phyloP scores from a whole-genome alignment of 164 flowering plant genomes.

The Liriodendron chinense region DNA sequence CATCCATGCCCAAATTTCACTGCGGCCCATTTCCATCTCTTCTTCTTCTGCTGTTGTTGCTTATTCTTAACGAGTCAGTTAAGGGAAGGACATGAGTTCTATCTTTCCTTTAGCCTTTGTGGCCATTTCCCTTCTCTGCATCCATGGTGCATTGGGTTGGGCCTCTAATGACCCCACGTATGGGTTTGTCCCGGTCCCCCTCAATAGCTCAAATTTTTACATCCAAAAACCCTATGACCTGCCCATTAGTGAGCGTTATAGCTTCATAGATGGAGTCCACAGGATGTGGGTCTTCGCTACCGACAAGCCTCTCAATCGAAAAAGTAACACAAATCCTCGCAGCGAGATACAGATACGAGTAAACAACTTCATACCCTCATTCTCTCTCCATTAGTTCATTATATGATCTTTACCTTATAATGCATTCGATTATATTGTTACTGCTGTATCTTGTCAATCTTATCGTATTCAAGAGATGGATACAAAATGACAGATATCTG shows the following conservation, averaged over 20 bases:
- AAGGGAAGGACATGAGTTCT: not conserved
- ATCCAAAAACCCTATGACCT: conserved; percentile 22
- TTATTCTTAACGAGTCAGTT: no score
- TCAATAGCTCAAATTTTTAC: conserved; percentile 11
- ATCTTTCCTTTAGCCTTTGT: not conserved
- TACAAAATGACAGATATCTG: no score
- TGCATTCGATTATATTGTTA: no score
- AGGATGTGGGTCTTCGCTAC: conserved; percentile 30
- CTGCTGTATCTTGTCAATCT: no score
- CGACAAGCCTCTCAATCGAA: conserved; percentile 24
- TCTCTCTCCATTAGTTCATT: not conserved
- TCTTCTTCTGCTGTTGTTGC: no score
- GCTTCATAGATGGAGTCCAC: conserved; percentile 30
- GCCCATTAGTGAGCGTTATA: conserved; percentile 8
- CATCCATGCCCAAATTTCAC: no score
- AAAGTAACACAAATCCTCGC: conserved; percentile 26
- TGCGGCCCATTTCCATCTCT: no score
- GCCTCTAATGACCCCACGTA: not conserved
- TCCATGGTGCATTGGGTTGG: not conserved
- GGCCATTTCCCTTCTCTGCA: not conserved
- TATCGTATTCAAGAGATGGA: no score
- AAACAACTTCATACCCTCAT: not conserved
- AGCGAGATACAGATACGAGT: conserved; percentile 23
- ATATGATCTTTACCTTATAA: no score
- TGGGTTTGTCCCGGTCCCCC: conserved; percentile 10